phyloP scores from a whole-genome alignment of 2,329 filamentous ascomycete species.

The Botrytis pseudocinerea region DNA sequence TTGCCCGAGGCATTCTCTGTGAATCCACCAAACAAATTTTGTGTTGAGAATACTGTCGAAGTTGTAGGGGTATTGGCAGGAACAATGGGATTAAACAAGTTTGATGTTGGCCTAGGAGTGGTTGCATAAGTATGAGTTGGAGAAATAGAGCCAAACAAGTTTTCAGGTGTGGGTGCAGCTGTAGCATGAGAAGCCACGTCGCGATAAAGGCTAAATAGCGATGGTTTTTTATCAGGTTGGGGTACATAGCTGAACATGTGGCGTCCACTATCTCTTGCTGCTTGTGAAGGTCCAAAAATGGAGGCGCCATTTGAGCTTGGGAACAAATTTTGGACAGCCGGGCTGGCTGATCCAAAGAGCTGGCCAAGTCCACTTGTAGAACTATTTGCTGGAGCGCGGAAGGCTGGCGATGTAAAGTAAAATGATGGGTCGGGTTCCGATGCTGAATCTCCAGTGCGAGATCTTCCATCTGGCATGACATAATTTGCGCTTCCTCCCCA shows the following conservation, averaged over 20 bases:
- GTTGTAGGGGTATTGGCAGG: not conserved
- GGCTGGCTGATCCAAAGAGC: not conserved
- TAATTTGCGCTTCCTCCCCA: not conserved
- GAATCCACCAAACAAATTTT: too few species aligned
- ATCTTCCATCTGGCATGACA: not conserved
- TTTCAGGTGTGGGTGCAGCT: not conserved
- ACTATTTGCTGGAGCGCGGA: not conserved
- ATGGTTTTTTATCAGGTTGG: not conserved
- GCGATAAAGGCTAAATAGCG: not conserved
- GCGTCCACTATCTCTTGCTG: not conserved
- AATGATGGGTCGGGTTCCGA: not conserved
- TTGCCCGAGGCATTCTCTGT: not conserved
- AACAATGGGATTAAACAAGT: not conserved
- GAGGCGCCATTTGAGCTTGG: not conserved
- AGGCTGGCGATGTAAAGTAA: not conserved
- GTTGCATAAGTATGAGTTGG: not conserved
- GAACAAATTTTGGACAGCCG: not conserved
- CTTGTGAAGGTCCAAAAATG: not conserved
- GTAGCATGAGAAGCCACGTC: not conserved
- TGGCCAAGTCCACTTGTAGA: fast-evolving
- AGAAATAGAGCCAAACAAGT: not conserved
- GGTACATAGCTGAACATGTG: not conserved
- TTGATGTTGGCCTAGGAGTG: not conserved
- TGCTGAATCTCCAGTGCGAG: not conserved
- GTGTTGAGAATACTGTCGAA: not conserved